Base-by-base conservation (phyloP, 345 rosid genomes). In the Populus simonii region DNA sequence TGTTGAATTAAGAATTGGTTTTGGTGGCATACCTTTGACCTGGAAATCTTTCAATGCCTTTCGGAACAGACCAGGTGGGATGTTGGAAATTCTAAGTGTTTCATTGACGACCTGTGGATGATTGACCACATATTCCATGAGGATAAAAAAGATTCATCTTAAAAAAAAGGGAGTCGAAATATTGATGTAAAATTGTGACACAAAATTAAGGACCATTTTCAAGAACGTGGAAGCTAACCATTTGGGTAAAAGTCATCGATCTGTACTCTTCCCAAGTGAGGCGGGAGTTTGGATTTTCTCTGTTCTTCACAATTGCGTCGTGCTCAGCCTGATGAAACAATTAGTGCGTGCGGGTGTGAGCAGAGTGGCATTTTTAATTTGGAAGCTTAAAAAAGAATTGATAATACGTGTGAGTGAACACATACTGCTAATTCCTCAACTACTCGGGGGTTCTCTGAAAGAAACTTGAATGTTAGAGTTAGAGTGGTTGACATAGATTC, bases 11-110 rank as follows among this genome's bases (percentile, higher is more conserved):
- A 8, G 63, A 57, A 57, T 9, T 55, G 12, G 63, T 9, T 41
- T 41, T 41, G n/a, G 63, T 23, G 10, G 63, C 27, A 57, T 8
- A 57, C 63, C 63, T 57, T 57, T 57, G n/a, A 66, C 82, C 8
- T 79, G 75, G 5, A 86, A 78, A 66, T 88, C 88, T 78, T 65
- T 66, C 25, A 72, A 31, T 5, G 68, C 87, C 82, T 84, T 88
- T 16, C 90, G 78, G 33, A 83, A 79, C 20, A 31, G 33, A 27
- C 69, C 69, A 6, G 69, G 69, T 16, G 39, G 5, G 39, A 16
- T 31, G 39, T 31, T 66, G 8, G 39, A 6, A 31, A 57, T 57
- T 57, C 63, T 57, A 10, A 57, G 63, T 3, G 63, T 3, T 57
- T 57, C 63, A 9, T 57, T 57, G 13, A 57, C 63, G 8, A 57